Base-by-base conservation (phyloP, 192 early-diverging fungal species). In the Phlyctochytrium planicorne region DNA sequence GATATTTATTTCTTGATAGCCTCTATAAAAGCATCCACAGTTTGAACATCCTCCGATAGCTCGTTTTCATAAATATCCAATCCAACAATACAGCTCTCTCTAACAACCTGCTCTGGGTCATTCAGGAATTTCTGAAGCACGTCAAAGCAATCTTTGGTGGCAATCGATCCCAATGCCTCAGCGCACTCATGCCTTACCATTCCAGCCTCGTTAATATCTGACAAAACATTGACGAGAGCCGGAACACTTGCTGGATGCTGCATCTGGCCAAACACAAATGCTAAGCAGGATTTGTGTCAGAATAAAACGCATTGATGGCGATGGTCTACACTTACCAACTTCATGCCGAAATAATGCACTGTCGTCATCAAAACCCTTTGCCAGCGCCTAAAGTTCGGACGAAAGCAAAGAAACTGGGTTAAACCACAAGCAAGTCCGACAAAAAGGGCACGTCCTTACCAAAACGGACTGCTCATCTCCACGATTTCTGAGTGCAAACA, bases 171-270 rank as follows among this genome's bases (percentile, higher is more conserved):
- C 65, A 98, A 75, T 10, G 96, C 96, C 83, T 98, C 96, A 2
- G 96, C 96, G 53, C 91, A 91, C 77, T 98, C 96, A 71, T 98
- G 96, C 20, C 96, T 88, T 2, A 98, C 96, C 94, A 98, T 98
- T 36, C 88, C 69, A 6, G 80, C 84, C 74, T 98, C 96, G 30
- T 82, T 71, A 10, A 74, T 68, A 78, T 93, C 91, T 47, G 78
- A 82, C n/a, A 98, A 81, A 3, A 88, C 82, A 64, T 89, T 84
- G 10, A 88, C 81, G 37, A 98, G 80, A 3, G 91, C 84, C 31
- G 95, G 94, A 0, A 98, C 91, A 27, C 87, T 86, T 2, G 90
- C 94, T 30, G 89, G 89, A 68, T 94, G 93, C 81, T 95, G 94
- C 87, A 98, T 87, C 76, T 98, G 94, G 60, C 96, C 96, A 84